Evolutionary conservation across 2,329 filamentous ascomycete species (phyloP), one percentile per base, ranked within the genome.

Genomic region (Colletotrichum navitas): DNA sequence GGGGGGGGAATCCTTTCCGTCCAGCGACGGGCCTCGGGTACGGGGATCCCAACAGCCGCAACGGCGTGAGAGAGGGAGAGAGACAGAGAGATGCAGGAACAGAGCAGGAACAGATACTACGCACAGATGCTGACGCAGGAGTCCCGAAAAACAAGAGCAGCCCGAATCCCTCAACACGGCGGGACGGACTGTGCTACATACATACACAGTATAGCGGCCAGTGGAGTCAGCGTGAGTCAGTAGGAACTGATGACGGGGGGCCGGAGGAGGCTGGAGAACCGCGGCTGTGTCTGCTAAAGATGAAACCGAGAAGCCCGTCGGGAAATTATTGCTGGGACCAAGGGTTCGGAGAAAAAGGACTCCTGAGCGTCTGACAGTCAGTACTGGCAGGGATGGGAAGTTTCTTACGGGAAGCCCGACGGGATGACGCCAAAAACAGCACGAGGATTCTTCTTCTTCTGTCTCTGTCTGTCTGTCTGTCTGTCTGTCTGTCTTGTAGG

Each of bases 271-370:
- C 51, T 60, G 45, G 55, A 52, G 29, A 49, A 36, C 4, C 39
- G 55, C 63, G 66, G 62, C 55, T 66, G 56, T 67, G 63, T 67
- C n/a, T 59, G n/a, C 41, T 26, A 18, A 58, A 58, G 39, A 24
- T 71, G 68, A 71, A 71, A 59, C 68, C 51, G 24, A 26, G 47
- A 24, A 21, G 45, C 26, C 43, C 51, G 52, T 63, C 65, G 68
- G 65, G 45, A 54, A 68, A 58, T 63, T 54, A 59, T 47, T 71
- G 65, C 68, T 68, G 51, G 58, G 64, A 54, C 68, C 68, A 63
- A 68, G 68, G 43, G 65, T 68, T 71, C 59, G 58, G 47, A 16
- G 16, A 34, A 32, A 43, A 43, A 21, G 41, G 6, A 21, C 18
- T 21, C 16, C 6, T 7, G 41, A 4, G 29, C 29, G 4, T 29